phyloP scores from a whole-genome alignment of 495 filamentous ascomycete species.

The Bathelium albidoporum region DNA sequence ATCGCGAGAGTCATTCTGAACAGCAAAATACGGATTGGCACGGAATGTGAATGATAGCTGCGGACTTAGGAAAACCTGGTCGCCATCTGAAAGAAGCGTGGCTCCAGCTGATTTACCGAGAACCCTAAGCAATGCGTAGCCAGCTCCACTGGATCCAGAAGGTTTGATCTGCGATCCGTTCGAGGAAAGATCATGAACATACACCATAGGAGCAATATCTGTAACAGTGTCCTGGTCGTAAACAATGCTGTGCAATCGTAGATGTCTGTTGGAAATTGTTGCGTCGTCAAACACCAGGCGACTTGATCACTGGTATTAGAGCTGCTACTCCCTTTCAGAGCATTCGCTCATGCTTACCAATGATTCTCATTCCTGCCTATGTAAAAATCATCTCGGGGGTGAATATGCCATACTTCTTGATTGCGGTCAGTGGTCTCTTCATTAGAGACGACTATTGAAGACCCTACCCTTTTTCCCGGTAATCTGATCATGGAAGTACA shows the following conservation, averaged over 20 bases:
- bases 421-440: background rate
- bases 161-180: conserved; percentile 22
- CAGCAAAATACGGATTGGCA: conserved; percentile 7
- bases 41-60: conserved; percentile 12
- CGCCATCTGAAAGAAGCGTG: conserved; percentile 28
- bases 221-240: conserved; percentile 22
- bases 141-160: conserved; percentile 4
- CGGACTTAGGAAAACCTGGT: conserved; percentile 22
- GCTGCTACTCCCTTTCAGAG: background rate
- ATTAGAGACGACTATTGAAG: background rate
- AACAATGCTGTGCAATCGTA: conserved; percentile 30
- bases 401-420: background rate
- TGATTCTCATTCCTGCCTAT: conserved; percentile 12
- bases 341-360: background rate
- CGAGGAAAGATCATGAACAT: conserved; percentile 31
- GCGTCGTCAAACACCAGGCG: conserved; percentile 16
- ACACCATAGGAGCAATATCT: conserved; percentile 30
- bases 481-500: background rate
- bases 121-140: conserved; percentile 6
- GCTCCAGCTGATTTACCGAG: conserved; percentile 14
- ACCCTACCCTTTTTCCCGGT: background rate
- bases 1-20: conserved; percentile 4
- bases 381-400: conserved; percentile 12
- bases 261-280: conserved; percentile 31
- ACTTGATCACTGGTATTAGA: background rate